Evolutionary conservation across 495 filamentous ascomycete genomes (phyloP), one percentile per base, ranked within the genome.

Genomic region (Penicillium lividum): DNA sequence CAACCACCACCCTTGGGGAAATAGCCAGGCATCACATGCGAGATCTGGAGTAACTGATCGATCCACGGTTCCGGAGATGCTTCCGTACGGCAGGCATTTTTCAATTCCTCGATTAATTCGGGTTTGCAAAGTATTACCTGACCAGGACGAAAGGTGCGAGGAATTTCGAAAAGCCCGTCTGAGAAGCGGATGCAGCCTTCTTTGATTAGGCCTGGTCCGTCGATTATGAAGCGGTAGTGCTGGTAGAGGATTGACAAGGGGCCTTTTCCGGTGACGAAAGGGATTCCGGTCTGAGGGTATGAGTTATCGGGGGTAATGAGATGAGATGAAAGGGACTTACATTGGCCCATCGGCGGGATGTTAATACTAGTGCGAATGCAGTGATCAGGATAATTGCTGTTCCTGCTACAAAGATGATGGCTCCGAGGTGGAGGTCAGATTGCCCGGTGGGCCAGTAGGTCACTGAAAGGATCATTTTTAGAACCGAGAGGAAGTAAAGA

Each of bases 1-100:
- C 66, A 68, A 22, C 63, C 66, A 29, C 46, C 53, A 4, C 30
- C 63, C 11, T 51, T 50, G 4, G 60, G 66, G n/a, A 68, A 68
- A 36, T 68, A 68, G 0, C 66, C 66, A 30, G 66, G 63, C 66
- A 68, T 68, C 18, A 66, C 60, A 62, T 68, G 60, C 11, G 66
- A 68, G 22, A 68, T 63, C 27, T 68, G 66, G 0, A 68, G 56
- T n/a, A 68, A 47, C 60, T 68, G 66, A 28, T 68, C 66, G 57
- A 68, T 66, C 66, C 66, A 68, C 40, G 66, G 66, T 47, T 68
- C 66, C 0, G 66, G 63, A 1, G 66, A 68, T 9, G 52, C 58
- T 16, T 62, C 34, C 4, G 55, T 49, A 29, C 60, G 62, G 4
- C 43, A 44, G 5, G 52, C 56, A n/a, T 57, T 66, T 13, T 53